Evolutionary conservation across 768 basidiomycete genomes (phyloP).

Genomic region (Arthromyces matolae): DNA sequence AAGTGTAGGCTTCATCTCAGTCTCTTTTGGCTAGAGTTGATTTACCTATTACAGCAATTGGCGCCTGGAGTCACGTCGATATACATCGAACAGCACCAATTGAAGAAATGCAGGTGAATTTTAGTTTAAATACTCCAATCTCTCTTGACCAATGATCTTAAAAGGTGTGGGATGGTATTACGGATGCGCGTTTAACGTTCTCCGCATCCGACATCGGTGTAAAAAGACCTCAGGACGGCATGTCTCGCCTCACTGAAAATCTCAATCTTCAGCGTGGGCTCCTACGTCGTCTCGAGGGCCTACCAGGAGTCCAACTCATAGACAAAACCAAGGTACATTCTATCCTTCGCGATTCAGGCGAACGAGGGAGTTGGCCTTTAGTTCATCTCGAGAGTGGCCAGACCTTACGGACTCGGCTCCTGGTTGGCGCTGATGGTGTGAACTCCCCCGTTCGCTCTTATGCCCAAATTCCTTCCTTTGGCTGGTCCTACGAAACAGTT

Average conservation of each 20-base stretch:
- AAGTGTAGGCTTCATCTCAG: conserved; percentile 40
- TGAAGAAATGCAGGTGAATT: conserved; percentile 76
- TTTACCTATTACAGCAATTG: conserved; percentile 53
- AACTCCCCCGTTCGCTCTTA: conserved; percentile 91
- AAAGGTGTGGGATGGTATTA: conserved; percentile 91
- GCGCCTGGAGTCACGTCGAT: conserved; percentile 82
- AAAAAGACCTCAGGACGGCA: conserved; percentile 32
- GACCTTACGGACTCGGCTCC: conserved; percentile 64
- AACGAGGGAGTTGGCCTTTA: conserved; percentile 71
- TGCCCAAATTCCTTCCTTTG: conserved; percentile 81
- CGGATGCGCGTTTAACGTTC: conserved; percentile 75
- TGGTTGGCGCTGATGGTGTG: conserved; percentile 91
- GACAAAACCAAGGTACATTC: conserved; percentile 73
- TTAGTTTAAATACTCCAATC: background rate
- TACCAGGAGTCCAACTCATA: conserved; percentile 55
- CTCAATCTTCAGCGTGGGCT: conserved; percentile 88
- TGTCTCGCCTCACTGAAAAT: conserved; percentile 90
- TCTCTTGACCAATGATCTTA: background rate
- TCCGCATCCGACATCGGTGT: conserved; percentile 46
- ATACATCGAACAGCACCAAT: conserved; percentile 62
- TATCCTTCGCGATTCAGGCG: conserved; percentile 54
- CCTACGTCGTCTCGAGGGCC: conserved; percentile 53
- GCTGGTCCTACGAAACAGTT: conserved; percentile 88
- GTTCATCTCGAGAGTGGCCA: conserved; percentile 69
- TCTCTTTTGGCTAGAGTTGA: conserved; percentile 6